Base-by-base conservation (phyloP, 106 monocot genomes). In the Dactylorhiza incarnata region DNA sequence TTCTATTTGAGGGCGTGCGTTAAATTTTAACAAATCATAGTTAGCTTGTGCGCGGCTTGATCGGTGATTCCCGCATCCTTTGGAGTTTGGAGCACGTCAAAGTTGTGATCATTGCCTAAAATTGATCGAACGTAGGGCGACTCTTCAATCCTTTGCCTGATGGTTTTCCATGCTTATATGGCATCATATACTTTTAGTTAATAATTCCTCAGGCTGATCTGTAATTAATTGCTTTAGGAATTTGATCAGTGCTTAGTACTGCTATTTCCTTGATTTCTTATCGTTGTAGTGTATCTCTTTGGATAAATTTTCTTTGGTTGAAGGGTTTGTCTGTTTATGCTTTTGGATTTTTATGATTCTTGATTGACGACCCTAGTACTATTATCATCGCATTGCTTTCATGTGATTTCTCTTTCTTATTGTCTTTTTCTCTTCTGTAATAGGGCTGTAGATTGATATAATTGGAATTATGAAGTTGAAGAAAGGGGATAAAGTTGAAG, bases 401-500 rank as follows among this genome's bases (percentile, higher is more conserved):
- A 19, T 58, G 6, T 58, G 58, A 58, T 58, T 58, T 63, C 10
- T 63, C 7, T 63, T 23, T 7, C 63, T 24, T 63, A 17, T 56
- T 4, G 19, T 61, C 6, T 61, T 63, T 10, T 7, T 63, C 25
- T 63, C 25, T 63, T 8, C 12, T 63, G 22, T 63, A 58, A 58
- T 19, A 62, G 24, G 63, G 6, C 9, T 63, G 63, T 9, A 9
- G 26, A 12, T 63, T 63, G 62, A 47, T 45, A 71, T 71, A 17
- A 47, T 15, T 55, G 54, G 6, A 23, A 67, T 5, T 15, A 80
- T 87, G 84, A 84, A 58, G 73, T 84, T 87, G 29, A 81, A 72
- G 72, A 84, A 87, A 72, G 87, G 84, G 51, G 73, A 19, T 71
- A 80, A 76, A 72, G 69, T 84, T 71, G 87, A 87, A 78, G 73